Conservation (phyloP, 2,329 filamentous ascomycete genomes). For the Plectosphaerella sp. region DNA sequence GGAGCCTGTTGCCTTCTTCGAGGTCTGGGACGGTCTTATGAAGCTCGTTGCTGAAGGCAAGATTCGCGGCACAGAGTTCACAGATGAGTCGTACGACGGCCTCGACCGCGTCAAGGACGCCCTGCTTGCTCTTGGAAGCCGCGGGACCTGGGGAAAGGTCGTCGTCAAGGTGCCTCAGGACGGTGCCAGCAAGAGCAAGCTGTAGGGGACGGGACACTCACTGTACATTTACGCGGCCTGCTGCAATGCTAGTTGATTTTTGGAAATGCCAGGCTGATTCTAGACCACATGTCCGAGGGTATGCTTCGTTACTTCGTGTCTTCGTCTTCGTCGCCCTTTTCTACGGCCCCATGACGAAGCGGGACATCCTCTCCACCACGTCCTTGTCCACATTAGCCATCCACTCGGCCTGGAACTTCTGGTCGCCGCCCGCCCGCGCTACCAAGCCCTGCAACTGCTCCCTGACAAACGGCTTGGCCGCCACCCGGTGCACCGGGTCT, state of each 20-base stretch:
- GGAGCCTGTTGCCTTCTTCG: slow-evolving; percentile 64
- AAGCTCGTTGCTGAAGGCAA: slow-evolving; percentile 72
- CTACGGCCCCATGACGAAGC: not conserved
- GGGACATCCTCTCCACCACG: slow-evolving; percentile 58
- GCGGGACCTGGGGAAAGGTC: slow-evolving; percentile 95
- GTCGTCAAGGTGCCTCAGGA: slow-evolving; percentile 79
- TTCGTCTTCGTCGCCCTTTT: not conserved
- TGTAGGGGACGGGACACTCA: slow-evolving; percentile 29
- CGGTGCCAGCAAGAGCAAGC: slow-evolving; percentile 52
- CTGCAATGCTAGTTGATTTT: too few species aligned
- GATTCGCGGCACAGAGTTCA: slow-evolving; percentile 77
- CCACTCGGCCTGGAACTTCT: slow-evolving; percentile 64
- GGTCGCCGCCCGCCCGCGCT: slow-evolving; percentile 56
- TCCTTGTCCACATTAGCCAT: slow-evolving; percentile 71
- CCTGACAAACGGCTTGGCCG: slow-evolving; percentile 60
- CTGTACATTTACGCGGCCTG: not conserved
- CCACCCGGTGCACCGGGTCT: slow-evolving; percentile 66
- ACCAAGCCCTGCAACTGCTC: slow-evolving; percentile 58
- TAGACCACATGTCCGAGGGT: not conserved
- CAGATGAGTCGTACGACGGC: slow-evolving; percentile 76
- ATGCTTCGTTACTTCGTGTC: not conserved
- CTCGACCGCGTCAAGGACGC: slow-evolving; percentile 75
- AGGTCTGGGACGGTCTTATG: slow-evolving; percentile 81
- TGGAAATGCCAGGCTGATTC: too few species aligned
- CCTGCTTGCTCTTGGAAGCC: slow-evolving; percentile 68